Evolutionary conservation across 768 basidiomycete genomes (phyloP).

Genomic region (Coprinopsis strossmayeri): DNA sequence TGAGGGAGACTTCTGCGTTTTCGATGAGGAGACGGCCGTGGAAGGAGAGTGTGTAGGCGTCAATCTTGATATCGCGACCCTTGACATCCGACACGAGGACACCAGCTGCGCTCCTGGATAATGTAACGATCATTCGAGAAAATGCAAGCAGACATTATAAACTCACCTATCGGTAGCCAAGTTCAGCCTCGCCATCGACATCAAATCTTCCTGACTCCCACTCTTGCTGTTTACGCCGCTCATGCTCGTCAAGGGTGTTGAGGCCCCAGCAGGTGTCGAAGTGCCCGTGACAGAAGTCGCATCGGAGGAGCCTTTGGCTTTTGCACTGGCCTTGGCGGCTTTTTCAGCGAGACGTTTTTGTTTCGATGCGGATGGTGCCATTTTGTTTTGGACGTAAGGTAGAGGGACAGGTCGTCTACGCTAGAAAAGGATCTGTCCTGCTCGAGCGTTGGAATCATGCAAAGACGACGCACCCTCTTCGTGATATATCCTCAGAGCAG

Average conservation of each 20-base stretch:
- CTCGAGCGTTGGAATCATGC: too few species aligned
- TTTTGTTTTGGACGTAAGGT: constrained; percentile 32
- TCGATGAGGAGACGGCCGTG: constrained; percentile 82
- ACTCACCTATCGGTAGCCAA: constrained; percentile 84
- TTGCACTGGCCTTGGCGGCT: constrained; percentile 70
- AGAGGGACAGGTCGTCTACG: background rate
- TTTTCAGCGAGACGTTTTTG: constrained; percentile 96
- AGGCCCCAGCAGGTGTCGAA: constrained; percentile 52
- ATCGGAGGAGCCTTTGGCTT: constrained; percentile 2
- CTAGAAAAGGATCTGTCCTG: background rate
- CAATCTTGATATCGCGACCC: constrained; percentile 95
- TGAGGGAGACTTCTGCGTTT: constrained; percentile 66
- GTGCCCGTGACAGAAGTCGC: constrained; percentile 18
- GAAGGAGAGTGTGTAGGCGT: constrained; percentile 92
- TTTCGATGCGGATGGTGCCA: constrained; percentile 70
- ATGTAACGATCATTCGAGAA: background rate
- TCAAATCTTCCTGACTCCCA: constrained; percentile 78
- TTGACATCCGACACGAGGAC: constrained; percentile 91
- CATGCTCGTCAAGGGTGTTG: constrained; percentile 79
- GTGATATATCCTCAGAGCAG: too few species aligned
- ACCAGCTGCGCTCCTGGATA: constrained; percentile 78
- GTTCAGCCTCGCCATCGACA: constrained; percentile 82
- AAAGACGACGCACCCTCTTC: too few species aligned
- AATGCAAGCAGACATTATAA: background rate
- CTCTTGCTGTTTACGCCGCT: too few species aligned